phyloP scores from a whole-genome alignment of 345 rosid species.

The Acer yangbiense region DNA sequence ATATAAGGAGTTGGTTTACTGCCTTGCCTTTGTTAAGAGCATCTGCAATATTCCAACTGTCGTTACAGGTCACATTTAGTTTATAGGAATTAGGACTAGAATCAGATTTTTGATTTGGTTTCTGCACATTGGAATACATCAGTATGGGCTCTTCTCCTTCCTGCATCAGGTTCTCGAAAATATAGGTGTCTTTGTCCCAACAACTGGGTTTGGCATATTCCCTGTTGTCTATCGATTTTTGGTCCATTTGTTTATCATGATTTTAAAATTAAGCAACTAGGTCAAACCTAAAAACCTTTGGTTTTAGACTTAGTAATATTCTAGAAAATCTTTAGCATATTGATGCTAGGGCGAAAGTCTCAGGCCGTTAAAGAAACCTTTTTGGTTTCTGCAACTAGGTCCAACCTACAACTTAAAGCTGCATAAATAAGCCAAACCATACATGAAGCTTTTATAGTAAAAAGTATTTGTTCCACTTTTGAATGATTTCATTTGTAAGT shows the following conservation, averaged over 20 bases:
- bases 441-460: background rate
- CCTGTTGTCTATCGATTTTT: background rate
- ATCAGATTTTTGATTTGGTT: background rate
- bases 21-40: slow-evolving; percentile 5
- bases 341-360: background rate
- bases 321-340: background rate
- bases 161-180: background rate
- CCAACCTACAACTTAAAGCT: background rate
- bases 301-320: background rate
- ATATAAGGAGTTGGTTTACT: background rate
- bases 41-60: slow-evolving; percentile 1
- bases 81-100: background rate
- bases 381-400: background rate
- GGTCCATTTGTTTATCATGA: background rate
- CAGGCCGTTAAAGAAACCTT: background rate
- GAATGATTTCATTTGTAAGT: background rate
- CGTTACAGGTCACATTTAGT: background rate
- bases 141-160: background rate
- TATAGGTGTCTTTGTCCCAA: background rate
- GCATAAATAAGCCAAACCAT: background rate
- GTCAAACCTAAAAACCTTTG: background rate
- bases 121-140: background rate
- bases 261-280: background rate
- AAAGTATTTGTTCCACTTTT: background rate
- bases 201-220: background rate